Base-by-base conservation (phyloP, 108 stramenopile genomes). In the Discostella pseudostelligera region DNA sequence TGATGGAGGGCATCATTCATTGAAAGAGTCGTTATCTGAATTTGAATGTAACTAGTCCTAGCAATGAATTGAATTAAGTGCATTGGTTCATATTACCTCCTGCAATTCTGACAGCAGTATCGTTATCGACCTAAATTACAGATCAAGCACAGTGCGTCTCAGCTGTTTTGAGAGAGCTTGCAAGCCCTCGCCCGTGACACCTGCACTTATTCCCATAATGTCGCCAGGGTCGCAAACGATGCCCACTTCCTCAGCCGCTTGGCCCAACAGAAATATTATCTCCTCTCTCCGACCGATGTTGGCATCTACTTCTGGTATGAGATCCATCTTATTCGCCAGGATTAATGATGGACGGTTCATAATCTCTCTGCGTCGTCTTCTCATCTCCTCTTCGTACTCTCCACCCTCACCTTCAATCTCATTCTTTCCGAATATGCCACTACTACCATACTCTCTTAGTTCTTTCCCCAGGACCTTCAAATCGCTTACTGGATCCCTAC, bases 321-420 rank as follows among this genome's bases (percentile, higher is more conserved):
- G 78, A 65, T 95, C 94, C 66, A 92, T 66, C 51, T 95, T 95
- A 64, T 95, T 95, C 35, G 89, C 91, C 55, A 89, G 76, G 40
- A 95, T 81, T 19, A 95, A 57, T 16, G 87, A 83, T 14, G 83
- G 78, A 9, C 90, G 67, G 12, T 85, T 82, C 77, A 88, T 62
- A 65, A 95, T 79, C 22, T 74, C 78, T 59, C 76, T 69, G 16
- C 76, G 68, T 49, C 76, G 39, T 58, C 76, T 48, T 54, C 39
- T 40, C 68, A 70, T 64, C 40, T 78, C 76, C 13, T 78, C 72
- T 21, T 48, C 64, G 45, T 50, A 56, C 28, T 60, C 66, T 37
- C 37, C n/a, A n/a, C n/a, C 40, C 17, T 65, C 39, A 3, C 36
- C 67, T 44, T 55, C 35, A 0, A 66, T 59, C 45, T 55, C 72